These are phyloP conservation scores for Cystobasidium sp. DNA, from an alignment of 1,284 basidiomycete species.

Conservation along the genomic window DNA sequence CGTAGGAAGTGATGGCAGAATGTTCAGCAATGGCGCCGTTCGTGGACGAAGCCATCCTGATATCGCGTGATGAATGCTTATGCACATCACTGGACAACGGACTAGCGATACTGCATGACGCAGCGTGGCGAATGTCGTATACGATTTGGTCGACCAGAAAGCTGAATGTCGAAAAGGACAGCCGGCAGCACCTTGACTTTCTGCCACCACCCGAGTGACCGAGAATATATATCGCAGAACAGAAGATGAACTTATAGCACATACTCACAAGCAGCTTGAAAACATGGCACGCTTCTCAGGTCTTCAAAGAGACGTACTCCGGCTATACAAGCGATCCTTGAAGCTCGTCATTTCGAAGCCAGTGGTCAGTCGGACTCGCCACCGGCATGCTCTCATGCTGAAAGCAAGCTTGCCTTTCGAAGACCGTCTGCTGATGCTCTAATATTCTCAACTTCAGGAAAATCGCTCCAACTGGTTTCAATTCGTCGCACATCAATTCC, in stretches of 20 bases:
- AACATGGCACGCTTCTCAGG: constrained; percentile 44
- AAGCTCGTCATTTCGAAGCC: constrained; percentile 49
- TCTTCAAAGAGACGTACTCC: constrained; percentile 48
- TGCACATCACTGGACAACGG: constrained; percentile 1
- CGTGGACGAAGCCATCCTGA: constrained; percentile 15
- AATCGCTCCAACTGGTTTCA: constrained; percentile 49
- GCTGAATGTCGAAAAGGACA: no score
- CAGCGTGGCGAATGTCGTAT: background rate
- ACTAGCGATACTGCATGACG: background rate
- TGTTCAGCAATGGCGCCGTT: background rate
- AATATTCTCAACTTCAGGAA: constrained; percentile 41
- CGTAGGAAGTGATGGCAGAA: constrained; percentile 18
- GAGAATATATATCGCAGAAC: background rate
- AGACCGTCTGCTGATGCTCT: background rate
- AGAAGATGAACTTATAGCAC: constrained; percentile 8
- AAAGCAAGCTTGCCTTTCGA: background rate
- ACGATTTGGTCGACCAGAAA: background rate
- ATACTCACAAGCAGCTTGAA: background rate
- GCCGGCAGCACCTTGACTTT: no score
- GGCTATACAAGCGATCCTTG: constrained; percentile 49
- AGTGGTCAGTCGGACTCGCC: constrained; percentile 4
- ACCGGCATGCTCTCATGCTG: background rate
- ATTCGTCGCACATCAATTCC: constrained; percentile 52
- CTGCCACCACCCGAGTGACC: no score
- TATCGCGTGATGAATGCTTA: background rate